A percentile compares a stretch with the other conserved stretches of the same genome.
Conservation (phyloP, 306 rosid species). For the Inga laurina region DNA sequence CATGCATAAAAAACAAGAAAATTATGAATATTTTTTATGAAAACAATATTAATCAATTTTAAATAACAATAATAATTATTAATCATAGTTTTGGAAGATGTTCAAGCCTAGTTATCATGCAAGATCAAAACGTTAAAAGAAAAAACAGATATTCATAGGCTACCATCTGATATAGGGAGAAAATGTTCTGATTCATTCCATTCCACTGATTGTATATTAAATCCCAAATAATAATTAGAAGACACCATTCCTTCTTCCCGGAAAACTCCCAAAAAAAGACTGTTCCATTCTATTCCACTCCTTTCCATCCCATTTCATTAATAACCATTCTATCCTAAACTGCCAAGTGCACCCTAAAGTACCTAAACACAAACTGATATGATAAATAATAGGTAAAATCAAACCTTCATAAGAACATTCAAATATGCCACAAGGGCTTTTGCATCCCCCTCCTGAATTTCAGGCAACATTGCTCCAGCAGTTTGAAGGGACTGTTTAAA, state of each 20-base stretch:
- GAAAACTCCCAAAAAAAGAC: neutral
- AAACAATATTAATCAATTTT: too few species aligned
- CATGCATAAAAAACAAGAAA: too few species aligned
- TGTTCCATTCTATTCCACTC: neutral
- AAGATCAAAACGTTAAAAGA: neutral
- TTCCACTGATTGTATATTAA: neutral
- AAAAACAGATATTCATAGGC: neutral
- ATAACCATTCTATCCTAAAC: neutral
- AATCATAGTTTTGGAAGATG: neutral
- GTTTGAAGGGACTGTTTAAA: constrained; percentile 92
- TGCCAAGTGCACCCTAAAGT: neutral
- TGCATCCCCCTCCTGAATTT: constrained; percentile 96
- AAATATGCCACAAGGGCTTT: constrained; percentile 93
- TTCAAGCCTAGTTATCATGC: neutral
- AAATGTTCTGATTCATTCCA: neutral
- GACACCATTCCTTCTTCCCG: neutral
- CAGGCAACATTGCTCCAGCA: constrained; percentile 83
- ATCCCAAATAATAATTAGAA: neutral
- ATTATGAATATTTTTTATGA: too few species aligned
- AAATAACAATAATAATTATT: too few species aligned
- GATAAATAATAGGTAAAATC: constrained; percentile 12
- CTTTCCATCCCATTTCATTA: neutral
- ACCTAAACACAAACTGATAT: neutral
- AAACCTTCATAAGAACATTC: constrained; percentile 89
- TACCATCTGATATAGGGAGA: neutral